A percentile compares a stretch with the other conserved stretches of the same genome.
Evolutionary conservation across 2,329 filamentous ascomycete species (phyloP).

Genomic region (Elsinoe ampelina): DNA sequence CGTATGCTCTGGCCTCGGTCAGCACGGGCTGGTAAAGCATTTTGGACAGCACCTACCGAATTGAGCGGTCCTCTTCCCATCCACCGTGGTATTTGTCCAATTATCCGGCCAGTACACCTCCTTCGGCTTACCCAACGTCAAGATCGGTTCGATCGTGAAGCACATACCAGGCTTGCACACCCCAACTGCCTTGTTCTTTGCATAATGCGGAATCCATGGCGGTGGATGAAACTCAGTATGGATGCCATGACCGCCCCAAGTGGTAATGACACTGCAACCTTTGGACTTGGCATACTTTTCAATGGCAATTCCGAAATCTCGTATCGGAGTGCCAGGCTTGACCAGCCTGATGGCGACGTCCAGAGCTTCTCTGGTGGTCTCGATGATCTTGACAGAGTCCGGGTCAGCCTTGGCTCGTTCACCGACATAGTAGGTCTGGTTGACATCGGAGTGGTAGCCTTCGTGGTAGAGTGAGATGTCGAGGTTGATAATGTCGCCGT

Average conservation of each 20-base stretch:
- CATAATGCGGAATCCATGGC: slow-evolving; percentile 93
- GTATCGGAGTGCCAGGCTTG: slow-evolving; percentile 84
- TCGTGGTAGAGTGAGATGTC: slow-evolving; percentile 90
- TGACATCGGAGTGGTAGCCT: slow-evolving; percentile 90
- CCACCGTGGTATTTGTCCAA: slow-evolving; percentile 91
- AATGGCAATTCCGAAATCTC: slow-evolving; percentile 87
- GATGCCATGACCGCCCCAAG: slow-evolving; percentile 93
- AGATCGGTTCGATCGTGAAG: slow-evolving; percentile 98
- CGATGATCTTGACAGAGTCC: slow-evolving; percentile 80
- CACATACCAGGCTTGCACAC: slow-evolving; percentile 93
- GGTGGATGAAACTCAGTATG: slow-evolving; percentile 88
- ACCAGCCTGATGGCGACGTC: slow-evolving; percentile 84
- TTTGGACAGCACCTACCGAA: slow-evolving; percentile 55
- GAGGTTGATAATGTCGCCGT: slow-evolving; percentile 95
- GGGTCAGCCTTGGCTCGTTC: slow-evolving; percentile 74
- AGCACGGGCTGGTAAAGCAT: not conserved
- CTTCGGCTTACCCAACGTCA: slow-evolving; percentile 77
- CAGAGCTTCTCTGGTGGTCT: slow-evolving; percentile 82
- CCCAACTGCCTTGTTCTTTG: slow-evolving; percentile 94
- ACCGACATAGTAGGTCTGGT: slow-evolving; percentile 97
- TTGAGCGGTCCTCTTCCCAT: slow-evolving; percentile 83
- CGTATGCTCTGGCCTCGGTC: slow-evolving; percentile 54
- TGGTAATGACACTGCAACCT: slow-evolving; percentile 82
- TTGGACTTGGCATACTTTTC: slow-evolving; percentile 84
- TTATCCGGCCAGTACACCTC: slow-evolving; percentile 98